Conservation (phyloP, 2,329 filamentous ascomycete genomes). For the Onygenales sp. region DNA sequence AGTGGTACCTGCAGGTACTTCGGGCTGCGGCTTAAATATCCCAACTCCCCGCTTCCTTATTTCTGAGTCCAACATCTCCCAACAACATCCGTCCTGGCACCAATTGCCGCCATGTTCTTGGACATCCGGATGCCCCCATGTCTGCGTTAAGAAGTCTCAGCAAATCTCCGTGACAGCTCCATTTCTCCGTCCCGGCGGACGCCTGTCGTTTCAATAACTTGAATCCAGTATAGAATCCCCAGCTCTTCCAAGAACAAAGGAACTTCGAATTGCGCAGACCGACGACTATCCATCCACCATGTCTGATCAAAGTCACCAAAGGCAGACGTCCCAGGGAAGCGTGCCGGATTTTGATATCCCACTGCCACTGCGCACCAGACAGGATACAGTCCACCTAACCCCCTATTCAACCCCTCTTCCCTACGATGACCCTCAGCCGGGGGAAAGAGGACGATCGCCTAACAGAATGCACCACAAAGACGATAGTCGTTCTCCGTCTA, state of each 20-base stretch:
- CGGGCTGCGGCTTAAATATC: no score
- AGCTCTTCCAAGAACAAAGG: background rate
- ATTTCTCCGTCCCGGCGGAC: background rate
- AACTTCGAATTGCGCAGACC: background rate
- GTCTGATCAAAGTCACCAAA: background rate
- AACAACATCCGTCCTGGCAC: background rate
- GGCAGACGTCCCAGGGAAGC: background rate
- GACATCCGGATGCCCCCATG: background rate
- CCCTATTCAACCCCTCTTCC: slow-evolving; percentile 1
- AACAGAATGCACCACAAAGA: background rate
- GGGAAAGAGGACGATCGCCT: background rate
- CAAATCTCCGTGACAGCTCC: background rate
- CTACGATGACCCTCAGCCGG: background rate
- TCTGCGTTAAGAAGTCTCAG: background rate
- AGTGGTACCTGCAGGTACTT: background rate
- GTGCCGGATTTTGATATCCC: background rate
- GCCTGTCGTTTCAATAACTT: background rate
- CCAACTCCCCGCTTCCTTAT: background rate
- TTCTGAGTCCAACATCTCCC: background rate
- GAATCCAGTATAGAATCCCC: background rate
- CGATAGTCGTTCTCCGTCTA: slow-evolving; percentile 18
- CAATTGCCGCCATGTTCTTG: background rate
- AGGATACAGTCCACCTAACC: slow-evolving; percentile 4
- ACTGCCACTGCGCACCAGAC: background rate
- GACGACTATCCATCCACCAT: background rate